Evolutionary conservation across 495 filamentous ascomycete species (phyloP).

Genomic region (Penicillium cosmopolitanum): DNA sequence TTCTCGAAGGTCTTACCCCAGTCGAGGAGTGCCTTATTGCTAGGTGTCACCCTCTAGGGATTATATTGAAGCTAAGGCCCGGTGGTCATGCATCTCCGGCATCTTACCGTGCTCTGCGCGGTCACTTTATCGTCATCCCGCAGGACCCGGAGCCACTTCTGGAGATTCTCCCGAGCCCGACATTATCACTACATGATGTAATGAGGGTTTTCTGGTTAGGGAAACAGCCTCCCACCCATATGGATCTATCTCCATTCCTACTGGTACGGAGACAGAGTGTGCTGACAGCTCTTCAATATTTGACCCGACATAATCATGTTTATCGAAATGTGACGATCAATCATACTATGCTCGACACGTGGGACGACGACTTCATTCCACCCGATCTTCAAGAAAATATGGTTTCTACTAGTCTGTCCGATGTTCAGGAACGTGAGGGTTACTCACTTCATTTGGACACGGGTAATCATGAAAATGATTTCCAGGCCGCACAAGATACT

Average conservation of each 20-base stretch:
- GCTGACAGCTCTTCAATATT: slow-evolving; percentile 15
- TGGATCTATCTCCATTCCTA: not conserved
- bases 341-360: not conserved
- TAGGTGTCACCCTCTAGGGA: not conserved
- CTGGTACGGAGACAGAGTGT: slow-evolving; percentile 14
- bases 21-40: not conserved
- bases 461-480: slow-evolving; percentile 14
- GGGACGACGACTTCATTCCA: not conserved
- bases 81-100: slow-evolving; percentile 1
- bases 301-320: slow-evolving; percentile 11
- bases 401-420: no score
- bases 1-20: not conserved
- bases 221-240: no score
- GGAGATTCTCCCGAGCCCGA: slow-evolving; percentile 13
- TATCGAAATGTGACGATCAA: not conserved
- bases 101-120: slow-evolving; percentile 13
- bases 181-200: slow-evolving; percentile 1
- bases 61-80: not conserved
- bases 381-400: not conserved
- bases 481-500: slow-evolving; percentile 11
- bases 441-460: slow-evolving; percentile 9
- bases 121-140: slow-evolving; percentile 19
- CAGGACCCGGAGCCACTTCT: slow-evolving; percentile 20
- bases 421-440: slow-evolving; percentile 12
- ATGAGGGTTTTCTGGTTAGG: slow-evolving; percentile 15